Conservation (phyloP, 202 grass and related monocot genomes). For the Bolboschoenoplectus hybrid region DNA sequence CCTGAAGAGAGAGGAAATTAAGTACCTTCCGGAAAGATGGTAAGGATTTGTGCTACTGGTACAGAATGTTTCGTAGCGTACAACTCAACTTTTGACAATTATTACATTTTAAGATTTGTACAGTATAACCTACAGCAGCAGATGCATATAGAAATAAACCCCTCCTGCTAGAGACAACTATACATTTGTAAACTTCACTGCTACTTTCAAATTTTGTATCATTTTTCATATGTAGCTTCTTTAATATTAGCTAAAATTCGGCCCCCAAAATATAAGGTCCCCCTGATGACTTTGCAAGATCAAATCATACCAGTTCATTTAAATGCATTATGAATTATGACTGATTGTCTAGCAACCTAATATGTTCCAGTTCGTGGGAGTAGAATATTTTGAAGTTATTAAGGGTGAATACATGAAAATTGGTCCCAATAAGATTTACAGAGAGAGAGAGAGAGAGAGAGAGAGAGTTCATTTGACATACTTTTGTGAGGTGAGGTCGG, state of each 20-base stretch:
- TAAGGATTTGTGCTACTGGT: slow-evolving; percentile 23
- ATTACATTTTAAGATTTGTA: not conserved
- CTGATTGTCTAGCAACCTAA: not conserved
- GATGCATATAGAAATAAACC: not conserved
- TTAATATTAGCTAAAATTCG: not conserved
- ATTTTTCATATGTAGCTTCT: not conserved
- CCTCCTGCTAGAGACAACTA: slow-evolving; percentile 24
- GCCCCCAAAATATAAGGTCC: not conserved
- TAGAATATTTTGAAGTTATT: not conserved
- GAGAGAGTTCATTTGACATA: slow-evolving; percentile 42
- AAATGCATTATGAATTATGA: too few relatives aligned
- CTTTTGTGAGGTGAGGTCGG: slow-evolving; percentile 64
- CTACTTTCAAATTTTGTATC: not conserved
- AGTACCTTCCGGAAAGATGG: slow-evolving; percentile 32
- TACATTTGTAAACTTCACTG: not conserved
- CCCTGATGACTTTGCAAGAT: not conserved
- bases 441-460: not conserved
- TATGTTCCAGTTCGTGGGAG: not conserved
- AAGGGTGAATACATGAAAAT: not conserved
- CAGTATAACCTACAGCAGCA: not conserved
- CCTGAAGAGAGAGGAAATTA: slow-evolving; percentile 51
- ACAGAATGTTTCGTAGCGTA: not conserved
- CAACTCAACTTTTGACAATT: not conserved
- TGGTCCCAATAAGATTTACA: not conserved
- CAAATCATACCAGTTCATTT: not conserved